Conservation (phyloP, 768 basidiomycete species). For the Mycena epipterygia region DNA sequence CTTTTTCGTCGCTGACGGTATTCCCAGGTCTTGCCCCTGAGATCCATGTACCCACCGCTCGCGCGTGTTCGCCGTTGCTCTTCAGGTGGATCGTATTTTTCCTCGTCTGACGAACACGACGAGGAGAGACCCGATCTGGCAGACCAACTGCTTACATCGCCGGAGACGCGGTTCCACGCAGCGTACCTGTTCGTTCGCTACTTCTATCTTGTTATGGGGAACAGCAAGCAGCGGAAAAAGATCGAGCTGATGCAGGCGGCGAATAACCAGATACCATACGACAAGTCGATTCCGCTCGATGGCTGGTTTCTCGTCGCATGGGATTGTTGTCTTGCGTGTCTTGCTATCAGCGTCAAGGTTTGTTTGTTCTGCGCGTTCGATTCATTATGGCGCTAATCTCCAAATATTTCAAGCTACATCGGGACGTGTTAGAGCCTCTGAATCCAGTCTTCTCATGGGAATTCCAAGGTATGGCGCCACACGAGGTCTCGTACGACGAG, state of each 20-base stretch:
- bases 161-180: constrained; percentile 77
- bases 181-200: constrained; percentile 72
- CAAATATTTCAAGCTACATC: constrained; percentile 63
- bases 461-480: constrained; percentile 65
- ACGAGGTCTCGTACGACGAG: constrained; percentile 58
- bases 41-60: constrained; percentile 25
- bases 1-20: constrained; percentile 10
- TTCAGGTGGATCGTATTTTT: constrained; percentile 12
- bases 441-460: constrained; percentile 65
- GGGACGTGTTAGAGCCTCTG: constrained; percentile 72
- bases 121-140: constrained; percentile 50
- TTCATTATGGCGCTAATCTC: too few relatives aligned
- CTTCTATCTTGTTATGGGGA: constrained; percentile 56
- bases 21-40: constrained; percentile 39
- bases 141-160: constrained; percentile 67
- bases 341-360: constrained; percentile 76
- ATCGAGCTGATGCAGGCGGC: constrained; percentile 32
- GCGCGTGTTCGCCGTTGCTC: constrained; percentile 24
- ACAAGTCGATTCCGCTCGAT: constrained; percentile 30
- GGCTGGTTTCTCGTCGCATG: constrained; percentile 59
- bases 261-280: constrained; percentile 22
- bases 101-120: constrained; percentile 29
- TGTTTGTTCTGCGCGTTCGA: neutral
- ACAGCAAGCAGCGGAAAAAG: constrained; percentile 21
- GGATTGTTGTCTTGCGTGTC: constrained; percentile 71